These are phyloP conservation scores for Phytophthora parvispora DNA, from an alignment of 352 stramenopile species.

Conservation along the genomic window DNA sequence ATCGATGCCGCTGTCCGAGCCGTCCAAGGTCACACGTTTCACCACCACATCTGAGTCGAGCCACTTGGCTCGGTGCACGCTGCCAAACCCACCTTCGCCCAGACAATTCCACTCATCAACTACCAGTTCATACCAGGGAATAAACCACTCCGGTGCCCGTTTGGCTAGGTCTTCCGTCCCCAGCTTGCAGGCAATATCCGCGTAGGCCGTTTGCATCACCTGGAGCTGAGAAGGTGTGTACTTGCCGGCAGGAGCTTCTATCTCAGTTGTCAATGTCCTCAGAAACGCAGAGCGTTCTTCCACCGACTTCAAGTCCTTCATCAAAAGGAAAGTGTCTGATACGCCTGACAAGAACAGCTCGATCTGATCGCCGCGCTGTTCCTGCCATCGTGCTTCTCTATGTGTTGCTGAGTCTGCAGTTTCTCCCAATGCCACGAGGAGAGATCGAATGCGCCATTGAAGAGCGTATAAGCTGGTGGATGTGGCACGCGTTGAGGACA, in stretches of 20 bases:
- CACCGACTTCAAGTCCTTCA: conserved; percentile 5
- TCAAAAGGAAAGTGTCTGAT: conserved; percentile 5
- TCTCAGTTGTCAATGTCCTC: not conserved
- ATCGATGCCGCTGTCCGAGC: not conserved
- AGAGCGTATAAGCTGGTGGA: conserved; percentile 4
- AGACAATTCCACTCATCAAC: conserved; percentile 7
- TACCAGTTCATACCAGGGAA: conserved; percentile 11
- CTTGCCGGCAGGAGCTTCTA: not conserved
- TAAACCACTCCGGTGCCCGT: not conserved
- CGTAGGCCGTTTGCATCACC: not conserved
- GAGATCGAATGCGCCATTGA: conserved; percentile 2
- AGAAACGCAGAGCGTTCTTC: conserved; percentile 2
- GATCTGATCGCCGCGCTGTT: not conserved
- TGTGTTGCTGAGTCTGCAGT: too few relatives aligned
- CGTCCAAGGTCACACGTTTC: not conserved
- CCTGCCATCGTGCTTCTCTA: not conserved
- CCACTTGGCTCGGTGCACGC: conserved; percentile 8
- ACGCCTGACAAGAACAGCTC: not conserved
- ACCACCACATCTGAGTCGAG: conserved; percentile 20
- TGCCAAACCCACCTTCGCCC: conserved; percentile 9
- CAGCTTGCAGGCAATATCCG: not conserved
- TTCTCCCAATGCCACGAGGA: not conserved
- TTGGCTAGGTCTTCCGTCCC: not conserved
- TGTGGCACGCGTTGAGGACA: conserved; percentile 4
- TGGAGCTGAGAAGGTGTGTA: not conserved